Conservation (phyloP, 768 basidiomycete genomes). For the Phanerochaete sordida region DNA sequence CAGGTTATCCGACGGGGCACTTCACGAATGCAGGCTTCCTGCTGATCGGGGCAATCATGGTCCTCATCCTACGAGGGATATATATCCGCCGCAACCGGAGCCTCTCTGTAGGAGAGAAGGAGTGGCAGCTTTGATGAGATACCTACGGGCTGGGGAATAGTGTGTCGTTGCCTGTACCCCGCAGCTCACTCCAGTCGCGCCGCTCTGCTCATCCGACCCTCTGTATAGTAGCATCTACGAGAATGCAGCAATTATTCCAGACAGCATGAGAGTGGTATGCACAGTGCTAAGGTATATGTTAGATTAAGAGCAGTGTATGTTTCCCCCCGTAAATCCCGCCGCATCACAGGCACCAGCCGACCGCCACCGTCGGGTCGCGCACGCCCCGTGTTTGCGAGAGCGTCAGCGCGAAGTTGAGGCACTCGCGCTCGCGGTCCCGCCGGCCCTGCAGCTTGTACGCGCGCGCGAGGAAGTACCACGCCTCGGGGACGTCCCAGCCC, state of each 20-base stretch:
- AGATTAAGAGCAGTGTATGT: neutral
- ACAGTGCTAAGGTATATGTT: neutral
- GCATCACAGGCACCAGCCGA: slow-evolving; percentile 62
- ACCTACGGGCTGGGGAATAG: no score
- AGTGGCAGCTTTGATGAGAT: slow-evolving; percentile 14
- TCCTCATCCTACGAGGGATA: slow-evolving; percentile 11
- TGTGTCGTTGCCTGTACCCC: no score
- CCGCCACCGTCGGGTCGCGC: slow-evolving; percentile 56
- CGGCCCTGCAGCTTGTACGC: slow-evolving; percentile 74
- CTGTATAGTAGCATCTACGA: neutral
- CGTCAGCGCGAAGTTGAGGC: slow-evolving; percentile 63
- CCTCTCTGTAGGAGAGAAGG: slow-evolving; percentile 8
- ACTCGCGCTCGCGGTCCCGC: slow-evolving; percentile 70
- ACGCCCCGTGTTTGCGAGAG: slow-evolving; percentile 60
- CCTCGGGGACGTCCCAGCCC: slow-evolving; percentile 92
- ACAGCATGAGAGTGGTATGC: neutral
- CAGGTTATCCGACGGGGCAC: slow-evolving; percentile 32
- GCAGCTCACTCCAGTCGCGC: no score
- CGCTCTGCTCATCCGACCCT: no score
- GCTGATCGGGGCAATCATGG: slow-evolving; percentile 17
- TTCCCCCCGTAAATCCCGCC: neutral
- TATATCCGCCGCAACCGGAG: slow-evolving; percentile 16
- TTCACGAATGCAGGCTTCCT: slow-evolving; percentile 31
- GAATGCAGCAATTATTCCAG: neutral
- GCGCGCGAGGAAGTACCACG: slow-evolving; percentile 90